Base-by-base conservation (phyloP, 805 yeast species). In the Ogataea pignaliae region DNA sequence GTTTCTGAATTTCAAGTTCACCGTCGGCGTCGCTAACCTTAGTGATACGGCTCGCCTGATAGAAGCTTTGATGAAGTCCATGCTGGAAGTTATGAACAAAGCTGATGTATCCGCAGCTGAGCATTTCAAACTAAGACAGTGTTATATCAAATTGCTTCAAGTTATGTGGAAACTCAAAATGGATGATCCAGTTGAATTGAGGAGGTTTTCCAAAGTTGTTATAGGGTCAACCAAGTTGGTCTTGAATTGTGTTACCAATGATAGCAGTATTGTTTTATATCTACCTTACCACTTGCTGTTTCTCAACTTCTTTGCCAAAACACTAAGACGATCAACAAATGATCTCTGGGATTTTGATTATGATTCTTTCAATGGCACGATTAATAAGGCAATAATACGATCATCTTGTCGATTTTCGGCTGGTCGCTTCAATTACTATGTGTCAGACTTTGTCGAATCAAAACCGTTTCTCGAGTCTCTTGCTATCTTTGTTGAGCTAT, bases 271-370 rank as follows among this genome's bases (percentile, higher is more conserved):
- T 3, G 6, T 59, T 10, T 37, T 51, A 11, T 53, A 39, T 40
- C 50, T 51, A n/a, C 63, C 67, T 1, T 60, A 51, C 40, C 51
- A 51, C 32, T 29, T 60, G 8, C 14, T 56, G 1, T 44, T 57
- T 9, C 28, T 60, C 30, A 45, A 41, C 16, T 31, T 59, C 14
- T 21, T 53, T 11, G 50, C 48, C 15, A 51, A 52, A 18, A 45
- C 57, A 34, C 18, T 53, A 1, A 44, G 51, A 12, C 15, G 33
- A 7, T 21, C 26, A 2, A 37, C 33, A 10, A 36, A 36, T 3
- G 51, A 48, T 2, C 39, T 32, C 7, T 38, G 36, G 33, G 33
- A 42, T 4, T 13, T 21, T 14, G 35, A 21, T 6, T 40, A 32
- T 26, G 58, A 54, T 7, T 2, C 13, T 3, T 10, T 40, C 3